Conservation (phyloP, 2,329 filamentous ascomycete species). For the Bipolaris zeicola region DNA sequence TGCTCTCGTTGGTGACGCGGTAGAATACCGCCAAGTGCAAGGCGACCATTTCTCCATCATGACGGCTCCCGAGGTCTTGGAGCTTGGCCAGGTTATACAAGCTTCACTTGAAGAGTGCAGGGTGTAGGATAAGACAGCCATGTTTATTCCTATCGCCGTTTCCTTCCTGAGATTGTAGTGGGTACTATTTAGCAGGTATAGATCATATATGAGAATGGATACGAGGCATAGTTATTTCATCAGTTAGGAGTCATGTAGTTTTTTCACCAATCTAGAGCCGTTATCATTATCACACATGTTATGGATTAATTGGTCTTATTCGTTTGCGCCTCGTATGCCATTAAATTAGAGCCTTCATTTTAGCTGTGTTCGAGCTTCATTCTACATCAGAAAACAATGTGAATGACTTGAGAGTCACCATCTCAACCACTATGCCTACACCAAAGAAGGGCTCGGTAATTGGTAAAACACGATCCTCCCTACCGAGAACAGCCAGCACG, state of each 20-base stretch:
- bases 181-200: not conserved
- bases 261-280: not conserved
- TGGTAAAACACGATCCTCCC: not conserved
- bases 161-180: not conserved
- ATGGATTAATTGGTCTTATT: not conserved
- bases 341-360: not conserved
- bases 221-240: not conserved
- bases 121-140: not conserved
- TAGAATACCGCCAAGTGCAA: slow-evolving; percentile 1
- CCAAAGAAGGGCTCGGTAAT: not conserved
- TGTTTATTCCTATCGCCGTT: not conserved
- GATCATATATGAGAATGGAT: not conserved
- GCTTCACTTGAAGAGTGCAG: not conserved
- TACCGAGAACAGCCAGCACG: not conserved
- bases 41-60: slow-evolving; percentile 2
- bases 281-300: not conserved
- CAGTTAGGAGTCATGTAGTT: not conserved
- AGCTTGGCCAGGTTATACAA: not conserved
- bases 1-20: not conserved
- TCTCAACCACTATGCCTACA: not conserved
- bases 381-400: not conserved
- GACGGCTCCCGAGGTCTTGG: not conserved
- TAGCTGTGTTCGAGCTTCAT: not conserved
- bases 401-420: not conserved
- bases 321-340: not conserved